phyloP scores from a whole-genome alignment of 371 early-diverging fungal genomes.

The Mortierella sp. region DNA sequence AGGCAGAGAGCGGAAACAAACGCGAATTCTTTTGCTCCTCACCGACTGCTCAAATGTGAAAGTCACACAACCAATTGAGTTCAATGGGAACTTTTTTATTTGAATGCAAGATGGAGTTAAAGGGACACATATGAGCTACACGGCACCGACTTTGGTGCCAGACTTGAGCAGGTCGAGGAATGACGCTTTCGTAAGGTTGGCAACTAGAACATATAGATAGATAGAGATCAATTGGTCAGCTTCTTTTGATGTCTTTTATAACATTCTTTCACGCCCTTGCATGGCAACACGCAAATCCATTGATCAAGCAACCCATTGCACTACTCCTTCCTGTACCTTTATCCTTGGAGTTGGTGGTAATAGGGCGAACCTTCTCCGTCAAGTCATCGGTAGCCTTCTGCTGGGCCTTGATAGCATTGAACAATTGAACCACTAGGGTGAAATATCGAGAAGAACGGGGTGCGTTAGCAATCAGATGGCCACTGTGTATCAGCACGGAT shows the following conservation, averaged over 20 bases:
- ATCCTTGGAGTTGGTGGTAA: slow-evolving; percentile 64
- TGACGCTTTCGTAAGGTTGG: slow-evolving; percentile 73
- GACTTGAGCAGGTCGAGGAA: slow-evolving; percentile 75
- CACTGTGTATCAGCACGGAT: no score
- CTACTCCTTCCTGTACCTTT: slow-evolving; percentile 59
- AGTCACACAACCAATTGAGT: background rate
- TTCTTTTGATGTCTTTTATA: no score
- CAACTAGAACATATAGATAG: slow-evolving; percentile 55
- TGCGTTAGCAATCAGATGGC: background rate
- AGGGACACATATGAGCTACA: slow-evolving; percentile 8
- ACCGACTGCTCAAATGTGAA: background rate
- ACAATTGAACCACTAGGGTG: slow-evolving; percentile 79
- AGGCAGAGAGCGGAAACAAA: background rate
- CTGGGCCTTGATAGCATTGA: slow-evolving; percentile 87
- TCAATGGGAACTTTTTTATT: background rate
- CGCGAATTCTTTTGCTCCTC: background rate
- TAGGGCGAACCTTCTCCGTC: slow-evolving; percentile 61
- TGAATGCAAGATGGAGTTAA: background rate
- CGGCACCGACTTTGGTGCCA: slow-evolving; percentile 58
- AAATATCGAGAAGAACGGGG: background rate
- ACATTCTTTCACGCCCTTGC: no score
- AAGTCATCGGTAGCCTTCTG: slow-evolving; percentile 77
- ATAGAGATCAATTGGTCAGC: background rate
- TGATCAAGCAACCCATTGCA: background rate
- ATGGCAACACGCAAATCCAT: background rate